Evolutionary conservation across 345 rosid species (phyloP), one percentile per base, ranked within the genome.

Genomic region (Acer campestre): DNA sequence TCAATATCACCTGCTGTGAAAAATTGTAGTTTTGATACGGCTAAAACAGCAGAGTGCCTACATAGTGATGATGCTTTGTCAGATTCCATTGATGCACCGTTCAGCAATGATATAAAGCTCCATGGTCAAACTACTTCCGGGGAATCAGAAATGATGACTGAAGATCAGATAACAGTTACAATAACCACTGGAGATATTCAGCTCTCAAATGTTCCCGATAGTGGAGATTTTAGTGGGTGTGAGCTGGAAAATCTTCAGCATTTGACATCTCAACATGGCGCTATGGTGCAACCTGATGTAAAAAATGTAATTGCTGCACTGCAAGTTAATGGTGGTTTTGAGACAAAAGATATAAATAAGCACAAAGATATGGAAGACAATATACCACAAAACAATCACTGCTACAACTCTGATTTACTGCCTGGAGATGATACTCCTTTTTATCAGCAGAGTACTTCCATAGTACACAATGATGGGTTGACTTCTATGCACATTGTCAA

Each of bases 221-320:
- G 68, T 64, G 83, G 61, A 29, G 59, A 68, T 74, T 72, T 53
- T 63, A 20, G 61, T 67, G 75, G 76, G 31, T 51, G 63, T 55
- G 82, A 84, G 81, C 56, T 70, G 46, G 90, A 59, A 59, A 59
- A 80, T 80, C 75, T 79, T 77, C 83, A 67, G 18, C 78, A 77
- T 51, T 55, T 75, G 53, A 48, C 68, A 55, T 35, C 65, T 46
- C 84, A 75, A 38, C 77, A 71, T 62, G 71, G 70, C 74, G 79
- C 74, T 53, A 59, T 53, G 9, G 75, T 67, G 58, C 84, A 72
- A 82, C 75, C 73, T 70, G 80, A 40, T 64, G 38, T 81, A 81
- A 75, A 67, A 75, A 77, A 78, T 65, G 61, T 49, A 44, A 80
- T 58, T 56, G 80, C 42, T 46, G 66, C 63, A 8, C 70, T 74